Evolutionary conservation across 306 rosid genomes (phyloP), one percentile per base, ranked within the genome.

Genomic region (Carpinus viminea): DNA sequence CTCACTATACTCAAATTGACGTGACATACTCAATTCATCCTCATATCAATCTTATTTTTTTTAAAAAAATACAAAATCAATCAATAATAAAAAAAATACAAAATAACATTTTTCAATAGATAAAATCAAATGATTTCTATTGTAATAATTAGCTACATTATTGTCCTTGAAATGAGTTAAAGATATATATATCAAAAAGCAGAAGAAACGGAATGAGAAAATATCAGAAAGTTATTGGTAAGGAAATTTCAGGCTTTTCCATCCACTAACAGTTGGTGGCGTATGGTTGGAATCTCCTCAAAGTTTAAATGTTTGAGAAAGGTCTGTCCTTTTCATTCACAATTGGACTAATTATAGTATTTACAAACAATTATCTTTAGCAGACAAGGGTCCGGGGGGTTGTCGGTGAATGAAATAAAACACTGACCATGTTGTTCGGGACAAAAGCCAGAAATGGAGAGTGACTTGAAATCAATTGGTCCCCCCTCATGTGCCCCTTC

Each of bases 331-430:
- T 89, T 82, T 89, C 90, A 81, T 79, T 65, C 60, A 36, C 80
- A 83, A 87, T 81, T 65, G 68, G 82, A 75, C 74, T 72, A 73
- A 51, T 64, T 80, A 57, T 20, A 46, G 73, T 71, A 62, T 70
- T 76, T 28, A 74, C 59, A 76, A 73, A 51, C 72, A 86, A 73
- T 18, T 74, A 34, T 52, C 8, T 78, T 76, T 11, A 71, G 77
- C 48, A 87, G 95, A 93, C 98, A 93, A 79, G 85, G 92, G 90
- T 82, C 87, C 89, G 85, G 38, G 17, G 62, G 54, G 74, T n/a
- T 93, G 98, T 93, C 91, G 87, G 90, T 61, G 83, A 91, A 91
- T 85, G 94, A 80, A 70, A 82, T 76, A 72, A 92, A 48, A 87
- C 93, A 90, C 76, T 51, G 84, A 84, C 78, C 78, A 62, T 73